These are phyloP conservation scores for Solanum medicagineum DNA, from an alignment of 257 asterid genomes.

Conservation along the genomic window DNA sequence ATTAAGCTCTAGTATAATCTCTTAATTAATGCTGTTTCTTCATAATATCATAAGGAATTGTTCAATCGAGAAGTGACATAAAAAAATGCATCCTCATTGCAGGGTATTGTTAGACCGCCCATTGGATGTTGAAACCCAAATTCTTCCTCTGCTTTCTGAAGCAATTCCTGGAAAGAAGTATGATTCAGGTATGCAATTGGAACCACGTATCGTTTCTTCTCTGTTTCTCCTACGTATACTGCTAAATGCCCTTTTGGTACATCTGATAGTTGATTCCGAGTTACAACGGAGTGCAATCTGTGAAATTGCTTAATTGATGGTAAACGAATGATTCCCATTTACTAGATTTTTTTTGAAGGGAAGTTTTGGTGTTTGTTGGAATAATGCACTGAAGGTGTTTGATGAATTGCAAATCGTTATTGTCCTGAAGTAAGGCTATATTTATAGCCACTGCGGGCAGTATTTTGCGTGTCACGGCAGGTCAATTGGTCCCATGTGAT, in stretches of 20 bases:
- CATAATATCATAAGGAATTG: neutral
- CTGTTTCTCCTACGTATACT: neutral
- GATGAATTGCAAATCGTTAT: neutral
- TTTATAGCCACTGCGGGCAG: neutral
- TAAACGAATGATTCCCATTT: constrained; percentile 22
- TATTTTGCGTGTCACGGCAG: neutral
- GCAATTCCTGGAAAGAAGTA: neutral
- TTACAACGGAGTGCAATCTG: constrained; percentile 2
- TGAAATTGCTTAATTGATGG: constrained; percentile 17
- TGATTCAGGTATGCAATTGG: constrained; percentile 4
- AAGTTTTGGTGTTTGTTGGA: neutral
- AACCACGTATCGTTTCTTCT: neutral
- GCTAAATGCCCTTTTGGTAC: constrained; percentile 4
- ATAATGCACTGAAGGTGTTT: neutral
- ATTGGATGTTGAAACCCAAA: constrained; percentile 3
- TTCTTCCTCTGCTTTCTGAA: constrained; percentile 1
- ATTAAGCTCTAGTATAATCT: neutral
- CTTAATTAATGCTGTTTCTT: neutral
- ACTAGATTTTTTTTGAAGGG: neutral
- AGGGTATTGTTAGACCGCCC: constrained; percentile 9
- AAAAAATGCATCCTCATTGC: neutral
- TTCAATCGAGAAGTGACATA: constrained; percentile 1
- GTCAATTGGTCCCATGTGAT: neutral
- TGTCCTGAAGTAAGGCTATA: neutral
- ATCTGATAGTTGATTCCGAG: neutral